These are phyloP conservation scores for Eucalyptus sp. DNA, from an alignment of 345 rosid genomes.

Conservation along the genomic window DNA sequence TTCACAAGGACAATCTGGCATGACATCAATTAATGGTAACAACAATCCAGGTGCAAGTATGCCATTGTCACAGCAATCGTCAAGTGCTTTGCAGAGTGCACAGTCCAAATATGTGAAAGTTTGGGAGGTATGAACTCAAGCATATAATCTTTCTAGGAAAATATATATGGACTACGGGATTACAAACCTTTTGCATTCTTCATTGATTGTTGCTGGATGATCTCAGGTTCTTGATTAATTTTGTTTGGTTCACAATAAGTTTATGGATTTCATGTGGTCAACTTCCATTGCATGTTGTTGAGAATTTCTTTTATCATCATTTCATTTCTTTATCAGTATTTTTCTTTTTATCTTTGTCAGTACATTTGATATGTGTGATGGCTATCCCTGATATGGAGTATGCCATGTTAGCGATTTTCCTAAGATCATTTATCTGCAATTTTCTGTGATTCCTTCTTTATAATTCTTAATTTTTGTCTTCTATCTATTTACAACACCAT, in stretches of 20 bases:
- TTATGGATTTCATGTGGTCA: neutral
- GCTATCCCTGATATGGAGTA: neutral
- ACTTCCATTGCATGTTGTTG: neutral
- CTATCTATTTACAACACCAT: neutral
- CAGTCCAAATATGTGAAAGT: constrained; percentile 87
- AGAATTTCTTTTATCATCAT: neutral
- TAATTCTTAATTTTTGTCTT: neutral
- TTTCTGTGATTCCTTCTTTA: neutral
- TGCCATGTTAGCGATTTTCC: neutral
- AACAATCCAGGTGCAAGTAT: constrained; percentile 55
- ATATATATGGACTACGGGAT: neutral
- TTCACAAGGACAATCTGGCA: constrained; percentile 47
- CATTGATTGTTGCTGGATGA: neutral
- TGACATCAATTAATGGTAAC: constrained; percentile 53
- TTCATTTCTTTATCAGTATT: neutral
- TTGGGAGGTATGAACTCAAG: constrained; percentile 70
- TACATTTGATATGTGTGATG: neutral
- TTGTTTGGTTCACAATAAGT: neutral
- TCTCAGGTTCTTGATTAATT: neutral
- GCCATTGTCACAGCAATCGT: constrained; percentile 62
- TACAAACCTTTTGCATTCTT: neutral
- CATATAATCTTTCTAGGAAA: neutral
- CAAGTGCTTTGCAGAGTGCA: constrained; percentile 55
- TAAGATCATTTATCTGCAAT: neutral
- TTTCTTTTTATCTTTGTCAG: neutral